phyloP scores from a whole-genome alignment of 2,329 filamentous ascomycete genomes.

The Penicillium sp. region DNA sequence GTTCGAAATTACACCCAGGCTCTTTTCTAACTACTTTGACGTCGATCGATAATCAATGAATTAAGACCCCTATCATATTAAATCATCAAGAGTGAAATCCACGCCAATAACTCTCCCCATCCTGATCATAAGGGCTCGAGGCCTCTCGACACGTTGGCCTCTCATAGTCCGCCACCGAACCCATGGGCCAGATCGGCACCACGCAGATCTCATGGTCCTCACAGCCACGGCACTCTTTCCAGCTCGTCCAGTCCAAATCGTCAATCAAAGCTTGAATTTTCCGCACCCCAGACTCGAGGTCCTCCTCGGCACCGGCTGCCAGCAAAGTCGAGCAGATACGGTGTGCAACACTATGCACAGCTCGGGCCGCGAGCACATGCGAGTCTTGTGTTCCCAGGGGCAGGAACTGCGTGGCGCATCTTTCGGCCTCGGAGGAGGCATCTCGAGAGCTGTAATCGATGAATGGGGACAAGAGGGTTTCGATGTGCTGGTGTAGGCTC shows the following conservation, averaged over 20 bases:
- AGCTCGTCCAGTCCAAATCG: constrained; percentile 62
- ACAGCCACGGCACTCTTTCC: constrained; percentile 62
- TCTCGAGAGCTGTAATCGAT: constrained; percentile 41
- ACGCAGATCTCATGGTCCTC: constrained; percentile 59
- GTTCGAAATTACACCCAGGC: background rate
- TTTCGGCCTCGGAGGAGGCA: constrained; percentile 30
- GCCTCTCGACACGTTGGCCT: constrained; percentile 50
- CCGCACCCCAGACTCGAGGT: constrained; percentile 32
- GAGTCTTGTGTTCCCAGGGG: constrained; percentile 20
- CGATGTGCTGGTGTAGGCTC: constrained; percentile 35
- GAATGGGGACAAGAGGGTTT: constrained; percentile 38
- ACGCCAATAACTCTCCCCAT: constrained; percentile 37
- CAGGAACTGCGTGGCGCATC: constrained; percentile 43
- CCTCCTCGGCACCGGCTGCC: constrained; percentile 26
- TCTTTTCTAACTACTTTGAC: background rate
- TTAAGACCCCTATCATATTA: too few relatives aligned
- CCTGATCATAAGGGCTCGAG: constrained; percentile 23
- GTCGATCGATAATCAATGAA: background rate
- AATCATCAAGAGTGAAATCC: constrained; percentile 15
- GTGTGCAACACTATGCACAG: constrained; percentile 36
- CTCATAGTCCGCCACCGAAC: constrained; percentile 58
- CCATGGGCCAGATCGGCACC: constrained; percentile 68
- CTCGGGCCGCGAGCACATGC: constrained; percentile 30
- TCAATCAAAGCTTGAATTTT: constrained; percentile 49
- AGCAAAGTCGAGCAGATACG: constrained; percentile 40